Evolutionary conservation across 2,329 filamentous ascomycete genomes (phyloP), one percentile per base, ranked within the genome.

Genomic region (Colletotrichum australisinense): DNA sequence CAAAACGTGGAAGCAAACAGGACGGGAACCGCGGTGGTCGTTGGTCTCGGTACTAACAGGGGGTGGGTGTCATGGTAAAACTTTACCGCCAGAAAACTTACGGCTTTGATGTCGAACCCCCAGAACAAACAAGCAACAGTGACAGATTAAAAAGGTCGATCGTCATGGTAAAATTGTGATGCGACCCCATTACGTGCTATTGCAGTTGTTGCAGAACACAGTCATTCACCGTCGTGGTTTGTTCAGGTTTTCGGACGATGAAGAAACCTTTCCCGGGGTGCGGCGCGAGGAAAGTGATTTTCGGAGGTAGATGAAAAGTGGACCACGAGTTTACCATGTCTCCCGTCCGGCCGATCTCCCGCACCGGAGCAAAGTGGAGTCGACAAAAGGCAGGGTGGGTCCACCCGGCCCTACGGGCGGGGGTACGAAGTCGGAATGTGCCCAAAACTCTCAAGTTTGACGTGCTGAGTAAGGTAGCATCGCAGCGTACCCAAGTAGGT

Each of bases 321-420:
- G 52, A 46, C 2, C 22, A 32, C 52, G 16, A 55, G 22, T 11
- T 16, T 1, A 38, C n/a, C 38, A 42, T 42, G 38, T 42, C 38
- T 42, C 38, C 38, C 52, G 63, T 46, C 63, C 63, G 63, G 63
- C 63, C 32, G 63, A 65, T 65, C 63, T 57, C 63, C 63, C 63
- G 52, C 63, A 46, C 3, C 63, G 63, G 63, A 57, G 52, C 35
- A 65, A 65, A 57, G 52, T 46, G 63, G 63, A 46, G 32, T 30
- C 5, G 16, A 52, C n/a, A 3, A 28, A 3, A 28, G 52, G 19
- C 14, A 38, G 2, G 8, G 24, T 42, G 59, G 42, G 4, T 1
- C 42, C 7, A 49, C 19, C 38, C 38, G 59, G 32, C 63, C 70
- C 49, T 69, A 59, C 30, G 53, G 69, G 69, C 65, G 65, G 69